Evolutionary conservation across 1,284 basidiomycete genomes (phyloP).

Genomic region (Meripilus lineatus): DNA sequence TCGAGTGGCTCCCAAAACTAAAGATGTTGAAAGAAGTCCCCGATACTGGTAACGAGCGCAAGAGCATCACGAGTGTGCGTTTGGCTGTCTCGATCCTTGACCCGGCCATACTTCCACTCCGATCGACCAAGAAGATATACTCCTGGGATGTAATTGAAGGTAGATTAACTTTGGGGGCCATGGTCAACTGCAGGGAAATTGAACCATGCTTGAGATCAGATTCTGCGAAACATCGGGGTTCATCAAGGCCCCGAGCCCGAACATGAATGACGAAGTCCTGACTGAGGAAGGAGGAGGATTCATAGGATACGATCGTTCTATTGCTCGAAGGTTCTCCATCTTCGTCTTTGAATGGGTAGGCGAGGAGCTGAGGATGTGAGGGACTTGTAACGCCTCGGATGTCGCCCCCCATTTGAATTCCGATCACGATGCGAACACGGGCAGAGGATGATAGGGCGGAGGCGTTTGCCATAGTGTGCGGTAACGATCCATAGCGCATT

Average conservation of each 20-base stretch:
- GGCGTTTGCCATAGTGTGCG: conserved; percentile 30
- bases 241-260: conserved; percentile 32
- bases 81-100: conserved; percentile 35
- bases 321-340: neutral
- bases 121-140: conserved; percentile 43
- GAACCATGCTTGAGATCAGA: conserved; percentile 34
- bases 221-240: conserved; percentile 52
- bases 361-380: conserved; percentile 5
- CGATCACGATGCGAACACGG: conserved; percentile 6
- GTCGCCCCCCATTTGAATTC: conserved; percentile 9
- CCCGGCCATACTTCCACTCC: conserved; percentile 41
- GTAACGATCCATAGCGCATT: conserved; percentile 43
- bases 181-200: conserved; percentile 44
- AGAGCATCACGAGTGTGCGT: conserved; percentile 31
- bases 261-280: conserved; percentile 12
- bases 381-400: conserved; percentile 10
- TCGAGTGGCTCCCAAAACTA: conserved; percentile 36
- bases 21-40: conserved; percentile 44
- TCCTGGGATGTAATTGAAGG: conserved; percentile 35
- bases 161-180: conserved; percentile 45
- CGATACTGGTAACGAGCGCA: conserved; percentile 34
- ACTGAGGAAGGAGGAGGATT: conserved; percentile 7
- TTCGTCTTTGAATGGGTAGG: conserved; percentile 3
- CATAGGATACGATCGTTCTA: neutral
- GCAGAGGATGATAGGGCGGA: neutral